Evolutionary conservation across 257 asterid genomes (phyloP).

Genomic region (Schizonepeta tenuifolia): DNA sequence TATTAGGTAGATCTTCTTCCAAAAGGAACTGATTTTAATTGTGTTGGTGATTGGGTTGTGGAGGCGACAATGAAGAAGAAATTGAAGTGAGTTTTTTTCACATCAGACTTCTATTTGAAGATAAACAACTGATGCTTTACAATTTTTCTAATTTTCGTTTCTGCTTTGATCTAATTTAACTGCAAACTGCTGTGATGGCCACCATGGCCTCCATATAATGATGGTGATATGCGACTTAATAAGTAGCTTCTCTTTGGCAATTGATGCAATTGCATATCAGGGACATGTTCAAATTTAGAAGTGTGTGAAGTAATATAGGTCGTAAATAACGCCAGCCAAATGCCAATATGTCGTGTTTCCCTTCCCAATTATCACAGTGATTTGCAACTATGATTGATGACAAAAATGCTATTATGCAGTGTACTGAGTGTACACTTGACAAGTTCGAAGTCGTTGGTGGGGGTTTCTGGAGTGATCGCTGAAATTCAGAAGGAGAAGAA

Average conservation of each 20-base stretch:
- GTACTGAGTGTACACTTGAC: constrained; percentile 89
- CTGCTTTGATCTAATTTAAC: not conserved
- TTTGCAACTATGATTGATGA: constrained; percentile 19
- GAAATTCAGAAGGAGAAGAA: constrained; percentile 96
- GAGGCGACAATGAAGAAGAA: constrained; percentile 96
- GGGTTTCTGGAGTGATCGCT: constrained; percentile 83
- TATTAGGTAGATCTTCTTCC: constrained; percentile 96
- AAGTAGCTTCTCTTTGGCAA: not conserved
- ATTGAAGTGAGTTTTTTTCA: constrained; percentile 71
- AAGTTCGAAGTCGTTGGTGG: constrained; percentile 98
- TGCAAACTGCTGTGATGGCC: not conserved
- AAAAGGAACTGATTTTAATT: constrained; percentile 89
- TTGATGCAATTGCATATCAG: no score
- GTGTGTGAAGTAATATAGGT: not conserved
- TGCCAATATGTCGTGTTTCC: not conserved
- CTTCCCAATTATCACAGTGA: constrained; percentile 11
- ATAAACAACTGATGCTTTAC: not conserved
- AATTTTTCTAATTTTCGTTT: not conserved
- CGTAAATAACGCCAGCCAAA: not conserved
- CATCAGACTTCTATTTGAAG: not conserved
- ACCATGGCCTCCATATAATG: not conserved
- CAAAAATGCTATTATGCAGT: constrained; percentile 50
- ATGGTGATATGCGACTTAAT: not conserved
- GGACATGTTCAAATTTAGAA: no score
- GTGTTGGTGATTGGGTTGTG: constrained; percentile 99